These are phyloP conservation scores for Bolboschoenoplectus hybrid DNA, from an alignment of 202 grass and related monocot species.

Conservation along the genomic window DNA sequence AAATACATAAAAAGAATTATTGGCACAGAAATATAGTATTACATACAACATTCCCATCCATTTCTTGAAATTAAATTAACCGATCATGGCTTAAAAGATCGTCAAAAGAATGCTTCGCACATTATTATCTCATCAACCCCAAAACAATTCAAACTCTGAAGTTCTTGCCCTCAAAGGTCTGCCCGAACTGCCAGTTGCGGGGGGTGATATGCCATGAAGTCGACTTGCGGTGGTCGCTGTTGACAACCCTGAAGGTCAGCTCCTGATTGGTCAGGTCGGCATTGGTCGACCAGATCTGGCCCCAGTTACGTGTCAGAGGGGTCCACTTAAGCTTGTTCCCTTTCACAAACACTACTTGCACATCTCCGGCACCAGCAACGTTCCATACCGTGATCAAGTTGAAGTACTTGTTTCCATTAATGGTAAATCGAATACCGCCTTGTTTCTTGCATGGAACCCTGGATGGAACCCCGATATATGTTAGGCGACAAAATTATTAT, in stretches of 20 bases:
- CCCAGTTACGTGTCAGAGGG: conserved; percentile 70
- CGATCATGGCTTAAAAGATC: background rate
- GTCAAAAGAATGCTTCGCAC: background rate
- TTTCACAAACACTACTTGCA: conserved; percentile 56
- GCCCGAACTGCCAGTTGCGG: conserved; percentile 66
- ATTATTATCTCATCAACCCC: conserved; percentile 32
- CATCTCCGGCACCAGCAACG: conserved; percentile 67
- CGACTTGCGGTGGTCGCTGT: conserved; percentile 63
- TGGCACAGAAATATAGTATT: conserved; percentile 2
- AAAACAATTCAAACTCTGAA: conserved; percentile 41
- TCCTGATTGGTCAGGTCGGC: conserved; percentile 64
- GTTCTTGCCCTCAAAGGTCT: conserved; percentile 73
- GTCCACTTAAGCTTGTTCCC: conserved; percentile 66
- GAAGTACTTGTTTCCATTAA: conserved; percentile 76
- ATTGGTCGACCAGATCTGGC: conserved; percentile 65
- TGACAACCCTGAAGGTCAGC: conserved; percentile 61
- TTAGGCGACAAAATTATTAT: background rate
- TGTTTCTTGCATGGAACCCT: conserved; percentile 62
- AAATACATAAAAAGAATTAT: background rate
- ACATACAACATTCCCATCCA: conserved; percentile 12
- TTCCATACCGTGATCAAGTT: conserved; percentile 62
- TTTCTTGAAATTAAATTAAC: conserved; percentile 28
- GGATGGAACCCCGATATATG: background rate
- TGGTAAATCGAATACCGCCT: conserved; percentile 66
- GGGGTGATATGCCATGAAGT: conserved; percentile 70